Base-by-base conservation (phyloP, 257 asterid genomes). In the Anisodus tanguticus region DNA sequence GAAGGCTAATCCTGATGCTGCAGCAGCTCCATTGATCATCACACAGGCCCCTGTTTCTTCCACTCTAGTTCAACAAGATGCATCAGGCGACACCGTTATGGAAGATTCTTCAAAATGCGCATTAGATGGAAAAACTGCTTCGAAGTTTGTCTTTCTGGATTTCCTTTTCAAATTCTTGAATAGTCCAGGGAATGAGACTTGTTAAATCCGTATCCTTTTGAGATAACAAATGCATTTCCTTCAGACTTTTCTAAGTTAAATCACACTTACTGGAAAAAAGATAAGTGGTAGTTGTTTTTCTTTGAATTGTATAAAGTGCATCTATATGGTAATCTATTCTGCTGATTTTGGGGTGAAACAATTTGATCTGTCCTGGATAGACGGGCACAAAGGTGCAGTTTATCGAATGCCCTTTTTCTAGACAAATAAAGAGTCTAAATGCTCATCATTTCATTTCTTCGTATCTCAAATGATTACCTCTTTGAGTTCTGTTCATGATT, bases 91-190 rank as follows among this genome's bases (percentile, higher is more conserved):
- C 71, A 83, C 86, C 4, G 85, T 59, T 15, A 83, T 83, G 87
- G 87, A 81, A 49, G 94, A 93, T 85, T 81, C 95, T 87, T 84
- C 93, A 41, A 93, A 74, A 90, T 87, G 91, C 63, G 64, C 88
- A 66, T 86, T 90, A 54, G 97, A 90, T 49, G 98, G 92, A 60
- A 94, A 90, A 82, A 90, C 87, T 82, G 91, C 95, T 60, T 87
- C 97, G 74, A 93, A 89, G 98, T 95, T 76, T 51, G 81, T 76
- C 63, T 76, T 51, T 76, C 45, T 51, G 82, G 80, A 93, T 89
- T 54, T 55, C 82, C 55, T 87, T 47, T 80, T 63, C 83, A 49
- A 76, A 11, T 76, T 76, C 45, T 76, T 76, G 45, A 51, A 22
- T 26, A 51, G 39, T 35, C 39, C 81, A 51, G 26, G 60, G 8